phyloP scores from a whole-genome alignment of 257 asterid genomes.

The Prunella vulgaris region DNA sequence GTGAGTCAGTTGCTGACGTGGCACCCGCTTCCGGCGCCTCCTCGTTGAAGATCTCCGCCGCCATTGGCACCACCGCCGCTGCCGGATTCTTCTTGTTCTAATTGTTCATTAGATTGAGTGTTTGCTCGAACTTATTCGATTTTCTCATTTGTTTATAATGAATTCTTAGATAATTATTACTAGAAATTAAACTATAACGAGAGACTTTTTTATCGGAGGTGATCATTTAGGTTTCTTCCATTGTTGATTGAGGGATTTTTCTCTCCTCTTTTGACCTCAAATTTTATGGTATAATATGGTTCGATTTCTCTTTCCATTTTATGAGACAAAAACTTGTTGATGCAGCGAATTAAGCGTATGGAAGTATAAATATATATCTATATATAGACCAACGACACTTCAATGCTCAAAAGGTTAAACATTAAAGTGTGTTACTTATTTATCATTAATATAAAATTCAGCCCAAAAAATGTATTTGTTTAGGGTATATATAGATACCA shows the following conservation, averaged over 20 bases:
- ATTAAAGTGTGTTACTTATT: no score
- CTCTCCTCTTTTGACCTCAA: background rate
- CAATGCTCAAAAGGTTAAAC: no score
- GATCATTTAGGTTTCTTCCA: background rate
- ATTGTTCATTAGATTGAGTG: background rate
- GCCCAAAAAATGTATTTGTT: no score
- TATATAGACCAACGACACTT: no score
- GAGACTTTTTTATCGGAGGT: background rate
- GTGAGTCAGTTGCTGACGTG: background rate
- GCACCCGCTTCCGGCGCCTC: background rate
- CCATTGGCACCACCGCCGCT: slow-evolving; percentile 4
- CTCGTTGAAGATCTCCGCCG: slow-evolving; percentile 8
- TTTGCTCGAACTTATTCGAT: background rate
- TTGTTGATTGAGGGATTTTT: background rate
- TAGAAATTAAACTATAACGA: background rate
- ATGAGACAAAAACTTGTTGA: no score
- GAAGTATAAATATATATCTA: no score
- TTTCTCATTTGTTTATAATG: background rate
- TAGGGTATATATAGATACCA: no score
- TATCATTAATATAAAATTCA: no score
- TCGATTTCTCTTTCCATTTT: background rate
- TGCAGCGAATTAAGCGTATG: no score
- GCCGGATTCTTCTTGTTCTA: slow-evolving; percentile 14
- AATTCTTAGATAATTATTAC: background rate
- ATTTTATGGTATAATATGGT: background rate